Evolutionary conservation across 169 alveolate species (phyloP).

Genomic region (Eimeria brunetti): DNA sequence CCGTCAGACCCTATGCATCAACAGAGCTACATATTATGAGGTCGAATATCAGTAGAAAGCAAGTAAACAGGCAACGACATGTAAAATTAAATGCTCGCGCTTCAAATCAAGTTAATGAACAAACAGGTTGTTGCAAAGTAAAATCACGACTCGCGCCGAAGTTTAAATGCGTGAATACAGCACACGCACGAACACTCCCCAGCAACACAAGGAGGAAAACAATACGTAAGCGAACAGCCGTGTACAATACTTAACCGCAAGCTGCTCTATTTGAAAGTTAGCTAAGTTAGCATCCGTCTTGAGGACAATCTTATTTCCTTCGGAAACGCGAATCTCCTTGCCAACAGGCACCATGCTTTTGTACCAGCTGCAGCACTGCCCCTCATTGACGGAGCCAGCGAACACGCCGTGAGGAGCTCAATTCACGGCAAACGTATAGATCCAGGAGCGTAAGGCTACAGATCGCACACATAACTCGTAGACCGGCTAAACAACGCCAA

Average conservation of each 20-base stretch:
- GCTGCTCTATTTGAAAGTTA: constrained; percentile 68
- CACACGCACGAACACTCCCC: background rate
- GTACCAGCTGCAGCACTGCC: constrained; percentile 80
- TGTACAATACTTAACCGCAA: background rate
- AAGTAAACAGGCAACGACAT: background rate
- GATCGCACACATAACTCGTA: background rate
- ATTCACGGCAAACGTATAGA: background rate
- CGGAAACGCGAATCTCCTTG: constrained; percentile 45
- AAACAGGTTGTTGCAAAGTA: background rate
- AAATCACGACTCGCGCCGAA: background rate
- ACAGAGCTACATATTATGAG: background rate
- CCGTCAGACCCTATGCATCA: background rate
- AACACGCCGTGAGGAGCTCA: constrained; percentile 21
- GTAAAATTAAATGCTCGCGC: background rate
- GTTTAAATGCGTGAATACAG: background rate
- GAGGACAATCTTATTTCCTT: constrained; percentile 47
- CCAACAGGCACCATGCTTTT: constrained; percentile 74
- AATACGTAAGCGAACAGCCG: background rate
- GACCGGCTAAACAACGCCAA: background rate
- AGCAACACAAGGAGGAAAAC: background rate
- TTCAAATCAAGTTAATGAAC: background rate
- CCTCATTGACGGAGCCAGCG: constrained; percentile 73
- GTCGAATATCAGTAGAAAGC: background rate
- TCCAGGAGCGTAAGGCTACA: background rate
- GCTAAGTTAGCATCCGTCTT: constrained; percentile 60